Conservation (phyloP, 1,284 basidiomycete species). For the Ganoderma lingzhi region DNA sequence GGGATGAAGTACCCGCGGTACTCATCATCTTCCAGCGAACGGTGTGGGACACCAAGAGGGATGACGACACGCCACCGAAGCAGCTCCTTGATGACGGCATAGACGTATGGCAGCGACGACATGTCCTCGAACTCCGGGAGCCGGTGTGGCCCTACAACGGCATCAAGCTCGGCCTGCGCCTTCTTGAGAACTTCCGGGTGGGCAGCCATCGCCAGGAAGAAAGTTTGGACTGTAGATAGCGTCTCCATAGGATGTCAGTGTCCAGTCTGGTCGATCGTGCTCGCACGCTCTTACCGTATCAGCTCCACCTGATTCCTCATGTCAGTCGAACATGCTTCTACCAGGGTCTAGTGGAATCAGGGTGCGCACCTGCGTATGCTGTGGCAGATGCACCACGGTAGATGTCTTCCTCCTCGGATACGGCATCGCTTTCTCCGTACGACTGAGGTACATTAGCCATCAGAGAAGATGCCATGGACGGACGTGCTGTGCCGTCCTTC, state of each 20-base stretch:
- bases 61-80: constrained; percentile 29
- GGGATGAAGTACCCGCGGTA: constrained; percentile 43
- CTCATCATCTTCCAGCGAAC: constrained; percentile 40
- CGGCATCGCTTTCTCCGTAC: constrained; percentile 1
- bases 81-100: constrained; percentile 25
- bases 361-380: constrained; percentile 2
- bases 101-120: constrained; percentile 25
- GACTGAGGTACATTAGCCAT: constrained; percentile 4
- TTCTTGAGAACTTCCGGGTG: constrained; percentile 46
- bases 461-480: constrained; percentile 5
- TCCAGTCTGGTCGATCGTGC: not conserved
- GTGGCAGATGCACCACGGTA: not conserved
- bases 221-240: constrained; percentile 34
- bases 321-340: not conserved
- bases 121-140: constrained; percentile 48
- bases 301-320: constrained; percentile 20
- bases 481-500: constrained; percentile 1
- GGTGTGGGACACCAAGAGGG: constrained; percentile 40
- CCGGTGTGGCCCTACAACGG: constrained; percentile 37
- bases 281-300: constrained; percentile 23
- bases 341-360: not conserved
- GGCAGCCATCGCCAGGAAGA: constrained; percentile 46
- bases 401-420: constrained; percentile 7
- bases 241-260: constrained; percentile 17
- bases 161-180: constrained; percentile 41